These are phyloP conservation scores for Anisogramma anomala DNA, from an alignment of 2,329 filamentous ascomycete genomes.

Conservation along the genomic window DNA sequence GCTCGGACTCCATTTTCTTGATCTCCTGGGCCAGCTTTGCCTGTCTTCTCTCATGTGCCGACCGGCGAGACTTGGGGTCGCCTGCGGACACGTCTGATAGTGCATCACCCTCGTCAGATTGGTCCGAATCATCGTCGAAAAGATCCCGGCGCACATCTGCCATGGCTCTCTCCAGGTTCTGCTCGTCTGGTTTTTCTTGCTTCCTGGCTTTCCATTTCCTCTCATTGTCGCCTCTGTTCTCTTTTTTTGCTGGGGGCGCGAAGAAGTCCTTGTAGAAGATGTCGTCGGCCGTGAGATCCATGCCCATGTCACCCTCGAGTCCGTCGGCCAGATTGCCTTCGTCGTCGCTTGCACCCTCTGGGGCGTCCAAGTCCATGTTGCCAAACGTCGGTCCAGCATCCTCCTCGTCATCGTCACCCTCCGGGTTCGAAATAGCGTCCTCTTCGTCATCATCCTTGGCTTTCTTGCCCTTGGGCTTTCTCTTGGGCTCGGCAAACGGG, in stretches of 20 bases:
- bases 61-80: conserved; percentile 62
- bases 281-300: conserved; percentile 64
- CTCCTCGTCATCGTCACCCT: conserved; percentile 52
- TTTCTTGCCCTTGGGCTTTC: conserved; percentile 21
- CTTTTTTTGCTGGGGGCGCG: conserved; percentile 67
- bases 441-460: conserved; percentile 21
- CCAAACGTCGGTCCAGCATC: conserved; percentile 76
- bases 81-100: conserved; percentile 56
- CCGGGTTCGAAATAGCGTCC: conserved; percentile 19
- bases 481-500: conserved; percentile 38
- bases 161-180: conserved; percentile 72
- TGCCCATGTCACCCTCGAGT: conserved; percentile 38
- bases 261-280: conserved; percentile 92
- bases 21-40: conserved; percentile 84
- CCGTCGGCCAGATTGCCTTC: conserved; percentile 41
- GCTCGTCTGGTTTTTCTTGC: conserved; percentile 40
- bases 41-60: conserved; percentile 76
- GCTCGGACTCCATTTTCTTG: conserved; percentile 75
- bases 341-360: conserved; percentile 56
- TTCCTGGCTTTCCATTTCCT: conserved; percentile 28
- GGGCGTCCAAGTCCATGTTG: conserved; percentile 61
- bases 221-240: conserved; percentile 37
- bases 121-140: conserved; percentile 66
- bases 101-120: conserved; percentile 52
- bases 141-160: conserved; percentile 78